Evolutionary conservation across 176 grass and related monocot genomes (phyloP), one percentile per base, ranked within the genome.

Genomic region (Triticum timopheevii): DNA sequence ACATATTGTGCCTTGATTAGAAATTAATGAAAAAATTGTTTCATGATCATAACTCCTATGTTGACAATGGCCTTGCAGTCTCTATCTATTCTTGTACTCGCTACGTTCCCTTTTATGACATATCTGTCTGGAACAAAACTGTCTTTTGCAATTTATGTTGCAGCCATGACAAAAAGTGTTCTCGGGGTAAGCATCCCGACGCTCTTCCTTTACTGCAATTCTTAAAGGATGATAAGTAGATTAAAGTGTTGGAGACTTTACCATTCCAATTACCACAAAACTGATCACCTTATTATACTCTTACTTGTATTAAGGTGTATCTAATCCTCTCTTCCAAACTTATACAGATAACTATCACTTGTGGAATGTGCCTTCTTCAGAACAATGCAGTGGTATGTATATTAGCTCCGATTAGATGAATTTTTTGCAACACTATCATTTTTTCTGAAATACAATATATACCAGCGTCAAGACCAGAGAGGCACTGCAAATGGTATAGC

Each of bases 331-430:
- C 19, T 69, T 69, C 4, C 4, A 24, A 35, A 52, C 3, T 67
- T 19, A 7, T 23, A 5, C 49, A 82, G 80, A 82, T 82, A 24
- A 82, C 80, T 7, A 54, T 69, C 30, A 69, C 19, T 20, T 69
- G 63, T 52, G 80, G 80, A 69, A 82, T 30, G 12, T 90, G 82
- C 71, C 87, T 94, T 83, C 81, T 94, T 71, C 90, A 95, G 86
- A 95, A 95, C 69, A 95, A 95, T 82, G 93, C 88, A 30, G 93
- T 95, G 95, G 95, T 98, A 92, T 69, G 80, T 85, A 62, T 86
- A 47, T 31, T 65, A 80, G 47, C 0, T 20, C 15, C 73, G 5
- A 22, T 34, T 69, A 82, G 77, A 8, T 52, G 22, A 38, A 17
- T 5, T n/a, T 47, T 0, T 45, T 42, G 40, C 25, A 22, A 58